These are phyloP conservation scores for Mycena kentingensis DNA, from an alignment of 768 basidiomycete species.

Conservation along the genomic window DNA sequence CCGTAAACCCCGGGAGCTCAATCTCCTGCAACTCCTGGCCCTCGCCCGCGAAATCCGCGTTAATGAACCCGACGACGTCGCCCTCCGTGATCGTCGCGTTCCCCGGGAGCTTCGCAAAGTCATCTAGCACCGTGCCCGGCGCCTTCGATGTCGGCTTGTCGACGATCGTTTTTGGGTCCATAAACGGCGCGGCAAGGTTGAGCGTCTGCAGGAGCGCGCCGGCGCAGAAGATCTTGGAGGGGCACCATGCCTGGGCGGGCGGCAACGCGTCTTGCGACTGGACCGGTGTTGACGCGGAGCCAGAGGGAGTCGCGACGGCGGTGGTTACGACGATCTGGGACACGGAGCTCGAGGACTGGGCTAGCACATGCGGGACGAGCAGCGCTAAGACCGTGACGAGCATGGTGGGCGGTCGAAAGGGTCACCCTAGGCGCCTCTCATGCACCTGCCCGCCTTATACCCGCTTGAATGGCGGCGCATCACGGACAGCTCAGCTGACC, in stretches of 20 bases:
- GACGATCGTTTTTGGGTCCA: constrained; percentile 86
- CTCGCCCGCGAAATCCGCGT: constrained; percentile 79
- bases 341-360: background rate
- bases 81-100: constrained; percentile 53
- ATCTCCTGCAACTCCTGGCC: constrained; percentile 78
- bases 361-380: background rate
- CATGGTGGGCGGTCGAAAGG: no score
- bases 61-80: constrained; percentile 66
- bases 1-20: constrained; percentile 60
- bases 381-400: no score
- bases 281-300: constrained; percentile 6
- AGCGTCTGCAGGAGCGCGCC: constrained; percentile 82
- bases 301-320: constrained; percentile 11
- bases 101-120: constrained; percentile 48
- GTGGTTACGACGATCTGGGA: constrained; percentile 17
- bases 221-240: constrained; percentile 76
- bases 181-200: constrained; percentile 71
- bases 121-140: constrained; percentile 64
- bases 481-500: no score
- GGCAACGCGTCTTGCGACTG: constrained; percentile 17
- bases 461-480: no score
- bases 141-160: constrained; percentile 81
- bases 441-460: no score
- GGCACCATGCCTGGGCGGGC: constrained; percentile 25
- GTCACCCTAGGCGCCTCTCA: no score